Evolutionary conservation across 169 alveolate species (phyloP).

Genomic region (Neospora caninum): DNA sequence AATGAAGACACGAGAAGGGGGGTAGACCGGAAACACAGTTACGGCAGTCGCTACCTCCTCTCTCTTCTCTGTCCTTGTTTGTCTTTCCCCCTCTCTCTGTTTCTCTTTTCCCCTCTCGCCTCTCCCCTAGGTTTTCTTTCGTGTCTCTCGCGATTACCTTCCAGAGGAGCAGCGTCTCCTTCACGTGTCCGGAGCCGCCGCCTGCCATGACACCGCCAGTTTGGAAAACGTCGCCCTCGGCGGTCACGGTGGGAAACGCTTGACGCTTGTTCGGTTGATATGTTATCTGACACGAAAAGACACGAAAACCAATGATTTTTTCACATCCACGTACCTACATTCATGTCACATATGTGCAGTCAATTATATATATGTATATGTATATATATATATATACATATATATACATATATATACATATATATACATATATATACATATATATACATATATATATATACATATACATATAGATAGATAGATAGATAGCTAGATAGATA

Average conservation of each 20-base stretch:
- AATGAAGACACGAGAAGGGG: not conserved
- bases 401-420: not conserved
- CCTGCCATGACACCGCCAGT: constrained; percentile 62
- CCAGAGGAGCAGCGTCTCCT: constrained; percentile 52
- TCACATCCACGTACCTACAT: not conserved
- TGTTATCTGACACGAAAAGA: constrained; percentile 31
- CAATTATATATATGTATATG: not conserved
- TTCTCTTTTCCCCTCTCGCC: too few relatives aligned
- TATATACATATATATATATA: too few relatives aligned
- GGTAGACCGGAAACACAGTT: too few relatives aligned
- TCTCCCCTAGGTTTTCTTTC: not conserved
- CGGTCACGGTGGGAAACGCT: constrained; percentile 62
- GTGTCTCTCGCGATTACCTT: constrained; percentile 5
- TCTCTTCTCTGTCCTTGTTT: not conserved
- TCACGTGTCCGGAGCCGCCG: constrained; percentile 42
- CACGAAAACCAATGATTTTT: not conserved
- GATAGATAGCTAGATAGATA: not conserved
- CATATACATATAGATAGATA: not conserved
- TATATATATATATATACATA: not conserved
- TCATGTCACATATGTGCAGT: not conserved
- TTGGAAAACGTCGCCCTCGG: constrained; percentile 62
- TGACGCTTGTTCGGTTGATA: constrained; percentile 51
- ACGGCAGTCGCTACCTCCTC: too few relatives aligned
- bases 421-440: too few relatives aligned
- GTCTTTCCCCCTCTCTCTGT: too few relatives aligned